phyloP scores from a whole-genome alignment of 208 protist species.

The Trypanosomatidae sp. region DNA sequence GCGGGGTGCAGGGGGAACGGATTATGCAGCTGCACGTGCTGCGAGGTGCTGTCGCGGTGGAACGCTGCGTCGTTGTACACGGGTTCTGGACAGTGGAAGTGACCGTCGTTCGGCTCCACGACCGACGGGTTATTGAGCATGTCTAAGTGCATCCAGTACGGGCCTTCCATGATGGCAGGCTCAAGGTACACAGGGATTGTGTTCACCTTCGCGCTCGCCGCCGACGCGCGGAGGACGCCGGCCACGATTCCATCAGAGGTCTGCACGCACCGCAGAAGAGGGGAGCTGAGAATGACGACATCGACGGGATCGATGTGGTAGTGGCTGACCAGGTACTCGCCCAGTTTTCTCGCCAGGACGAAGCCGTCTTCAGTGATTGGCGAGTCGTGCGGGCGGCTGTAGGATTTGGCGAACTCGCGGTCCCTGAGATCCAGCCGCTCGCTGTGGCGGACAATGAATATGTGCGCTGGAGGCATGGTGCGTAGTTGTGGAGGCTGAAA shows the following conservation, averaged over 20 bases:
- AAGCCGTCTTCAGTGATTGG: slow-evolving; percentile 55
- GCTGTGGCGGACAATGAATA: slow-evolving; percentile 57
- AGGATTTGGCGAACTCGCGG: slow-evolving; percentile 28
- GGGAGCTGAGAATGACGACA: slow-evolving; percentile 40
- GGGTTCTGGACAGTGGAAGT: slow-evolving; percentile 35
- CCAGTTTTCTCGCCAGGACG: slow-evolving; percentile 43
- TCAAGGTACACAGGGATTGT: slow-evolving; percentile 41
- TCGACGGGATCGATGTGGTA: slow-evolving; percentile 21
- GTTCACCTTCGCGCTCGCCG: background rate
- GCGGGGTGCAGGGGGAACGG: slow-evolving; percentile 37
- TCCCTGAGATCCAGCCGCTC: slow-evolving; percentile 56
- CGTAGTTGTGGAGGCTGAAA: background rate
- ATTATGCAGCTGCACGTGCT: slow-evolving; percentile 26
- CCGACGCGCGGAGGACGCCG: slow-evolving; percentile 21
- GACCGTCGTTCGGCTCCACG: slow-evolving; percentile 5
- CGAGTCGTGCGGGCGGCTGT: slow-evolving; percentile 54
- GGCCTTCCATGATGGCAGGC: slow-evolving; percentile 41
- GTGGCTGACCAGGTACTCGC: slow-evolving; percentile 29
- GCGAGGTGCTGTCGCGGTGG: slow-evolving; percentile 33
- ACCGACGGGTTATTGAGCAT: slow-evolving; percentile 40
- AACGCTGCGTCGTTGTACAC: slow-evolving; percentile 30
- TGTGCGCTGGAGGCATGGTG: slow-evolving; percentile 31
- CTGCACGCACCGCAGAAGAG: slow-evolving; percentile 54
- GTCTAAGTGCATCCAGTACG: slow-evolving; percentile 46
- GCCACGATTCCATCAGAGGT: slow-evolving; percentile 45